phyloP scores from a whole-genome alignment of 164 flowering plant species.

The Aristolochia fimbriata region DNA sequence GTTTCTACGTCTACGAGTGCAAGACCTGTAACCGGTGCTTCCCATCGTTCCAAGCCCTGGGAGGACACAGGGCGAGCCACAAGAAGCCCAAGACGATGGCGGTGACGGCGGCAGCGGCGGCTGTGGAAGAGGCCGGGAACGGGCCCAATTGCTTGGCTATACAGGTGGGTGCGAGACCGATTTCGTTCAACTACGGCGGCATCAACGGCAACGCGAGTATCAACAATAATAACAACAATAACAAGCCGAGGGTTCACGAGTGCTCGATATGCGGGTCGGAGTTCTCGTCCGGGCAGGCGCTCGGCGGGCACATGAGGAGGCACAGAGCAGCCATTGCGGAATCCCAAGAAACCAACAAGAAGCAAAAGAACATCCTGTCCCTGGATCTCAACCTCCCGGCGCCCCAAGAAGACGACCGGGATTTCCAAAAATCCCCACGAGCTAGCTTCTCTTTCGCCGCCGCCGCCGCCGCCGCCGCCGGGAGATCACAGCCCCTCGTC shows the following conservation, averaged over 20 bases:
- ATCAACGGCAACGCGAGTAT: too few relatives aligned
- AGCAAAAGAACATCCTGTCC: conserved; percentile 23
- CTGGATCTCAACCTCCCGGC: conserved; percentile 88
- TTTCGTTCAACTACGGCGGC: background rate
- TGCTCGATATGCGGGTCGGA: conserved; percentile 77
- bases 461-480: conserved; percentile 2
- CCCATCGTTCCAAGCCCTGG: conserved; percentile 57
- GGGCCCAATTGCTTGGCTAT: background rate
- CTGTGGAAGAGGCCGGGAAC: too few relatives aligned
- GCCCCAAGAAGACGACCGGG: conserved; percentile 55
- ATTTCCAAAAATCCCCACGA: conserved; percentile 1
- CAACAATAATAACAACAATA: background rate
- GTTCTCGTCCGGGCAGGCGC: conserved; percentile 75
- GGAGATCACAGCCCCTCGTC: conserved; percentile 22
- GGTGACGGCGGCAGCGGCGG: conserved; percentile 6
- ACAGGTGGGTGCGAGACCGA: background rate
- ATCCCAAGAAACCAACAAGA: conserved; percentile 7
- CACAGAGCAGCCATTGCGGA: conserved; percentile 32
- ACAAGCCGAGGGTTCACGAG: conserved; percentile 46
- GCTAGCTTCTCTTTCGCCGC: conserved; percentile 22
- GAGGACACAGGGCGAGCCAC: conserved; percentile 70
- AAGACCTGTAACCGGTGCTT: conserved; percentile 48
- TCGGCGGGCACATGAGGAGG: conserved; percentile 84
- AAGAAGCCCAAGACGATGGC: conserved; percentile 26
- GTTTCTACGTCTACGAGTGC: conserved; percentile 39